Evolutionary conservation across 129 eudicot genomes (phyloP).

Genomic region (Pulicaria dysenterica): DNA sequence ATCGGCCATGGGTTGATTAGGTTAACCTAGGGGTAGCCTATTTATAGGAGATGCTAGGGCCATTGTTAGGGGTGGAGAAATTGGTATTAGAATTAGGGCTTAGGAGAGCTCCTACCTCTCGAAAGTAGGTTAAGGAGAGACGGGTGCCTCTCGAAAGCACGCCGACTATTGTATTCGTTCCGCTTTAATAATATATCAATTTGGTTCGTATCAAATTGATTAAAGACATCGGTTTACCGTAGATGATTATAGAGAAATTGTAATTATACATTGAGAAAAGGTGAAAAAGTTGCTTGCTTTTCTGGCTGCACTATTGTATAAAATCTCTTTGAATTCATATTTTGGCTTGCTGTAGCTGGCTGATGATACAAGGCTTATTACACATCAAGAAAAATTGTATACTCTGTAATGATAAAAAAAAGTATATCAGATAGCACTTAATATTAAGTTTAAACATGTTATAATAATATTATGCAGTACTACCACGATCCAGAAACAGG

Average conservation of each 20-base stretch:
- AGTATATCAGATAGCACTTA: not conserved
- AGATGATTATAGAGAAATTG: constrained; percentile 3
- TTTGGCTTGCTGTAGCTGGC: not conserved
- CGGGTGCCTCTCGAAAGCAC: too few species aligned
- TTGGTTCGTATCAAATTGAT: too few species aligned
- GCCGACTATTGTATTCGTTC: too few species aligned
- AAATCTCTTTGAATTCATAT: not conserved
- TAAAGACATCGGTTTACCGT: not conserved
- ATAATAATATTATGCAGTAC: constrained; percentile 50
- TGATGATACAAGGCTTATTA: not conserved
- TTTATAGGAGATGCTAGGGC: too few species aligned
- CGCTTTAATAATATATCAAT: too few species aligned
- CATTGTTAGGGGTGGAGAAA: too few species aligned
- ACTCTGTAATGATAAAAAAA: not conserved
- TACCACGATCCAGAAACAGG: constrained; percentile 76
- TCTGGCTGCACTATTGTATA: not conserved
- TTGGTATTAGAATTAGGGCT: too few species aligned
- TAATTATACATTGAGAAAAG: not conserved
- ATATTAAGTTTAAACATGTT: not conserved
- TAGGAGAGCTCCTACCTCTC: too few species aligned
- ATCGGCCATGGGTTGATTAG: too few species aligned
- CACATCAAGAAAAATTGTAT: not conserved
- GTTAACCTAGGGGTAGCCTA: too few species aligned
- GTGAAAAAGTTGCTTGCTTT: not conserved
- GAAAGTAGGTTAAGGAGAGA: too few species aligned